Base-by-base conservation (phyloP, 2,329 filamentous ascomycete species). In the Fusarium burgessii region DNA sequence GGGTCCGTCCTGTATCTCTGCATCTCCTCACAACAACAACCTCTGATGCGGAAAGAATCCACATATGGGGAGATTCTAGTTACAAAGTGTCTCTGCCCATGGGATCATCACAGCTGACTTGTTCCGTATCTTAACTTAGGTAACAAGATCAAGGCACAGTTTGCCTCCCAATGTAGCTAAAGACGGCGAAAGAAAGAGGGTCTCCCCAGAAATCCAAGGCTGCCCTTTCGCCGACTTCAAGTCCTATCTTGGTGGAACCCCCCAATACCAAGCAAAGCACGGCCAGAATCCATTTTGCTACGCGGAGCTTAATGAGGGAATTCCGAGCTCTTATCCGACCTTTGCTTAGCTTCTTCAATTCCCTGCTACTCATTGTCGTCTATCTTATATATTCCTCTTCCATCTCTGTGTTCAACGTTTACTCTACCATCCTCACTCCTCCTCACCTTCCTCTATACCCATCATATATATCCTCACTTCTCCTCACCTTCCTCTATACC, bases 271-370 rank as follows among this genome's bases (percentile, higher is more conserved):
- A 36, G 40, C 33, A 60, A 59, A 62, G 55, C 58, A 58, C 35
- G 54, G 54, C 58, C 52, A 50, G 36, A 59, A 55, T 43, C 47
- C 47, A 59, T 55, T 33, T 32, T 43, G 27, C 54, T 35, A 49
- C 61, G 60, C 58, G 61, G 71, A 71, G 73, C 62, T 64, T 41
- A 49, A 49, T 51, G 65, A 72, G 65, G 70, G 72, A 76, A 74
- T 75, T 72, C 72, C 64, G 66, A 67, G 58, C 35, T 63, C 46
- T 58, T 64, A 41, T 57, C 60, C 58, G 43, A 61, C 35, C 33
- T 27, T 40, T 12, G 45, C 40, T 61, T 52, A 45, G 58, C 32
- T 43, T 33, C 36, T 60, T 56, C 18, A 27, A 47, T 59, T 72
- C 68, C 71, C 59, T 68, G 59, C 49, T 62, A 11, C 20, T 74